These are phyloP conservation scores for Naganishia sp. DNA, from an alignment of 1,284 basidiomycete genomes.

Conservation along the genomic window DNA sequence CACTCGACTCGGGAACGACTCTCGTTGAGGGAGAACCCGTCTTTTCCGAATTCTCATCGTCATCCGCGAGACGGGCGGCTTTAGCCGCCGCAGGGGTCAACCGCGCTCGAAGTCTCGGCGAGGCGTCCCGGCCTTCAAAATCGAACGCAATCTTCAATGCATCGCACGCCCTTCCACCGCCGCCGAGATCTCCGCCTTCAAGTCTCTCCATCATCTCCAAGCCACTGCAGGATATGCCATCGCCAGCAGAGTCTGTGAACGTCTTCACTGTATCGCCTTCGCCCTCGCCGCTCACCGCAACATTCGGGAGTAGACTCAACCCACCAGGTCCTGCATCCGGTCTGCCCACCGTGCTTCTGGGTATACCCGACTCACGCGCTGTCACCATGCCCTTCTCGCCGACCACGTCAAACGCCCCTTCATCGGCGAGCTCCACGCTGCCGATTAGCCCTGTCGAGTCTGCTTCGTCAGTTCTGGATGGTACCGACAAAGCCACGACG, in stretches of 20 bases:
- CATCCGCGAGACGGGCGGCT: slow-evolving; percentile 2
- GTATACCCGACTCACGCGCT: slow-evolving; percentile 22
- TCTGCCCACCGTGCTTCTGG: slow-evolving; percentile 1
- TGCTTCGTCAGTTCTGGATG: slow-evolving; percentile 3
- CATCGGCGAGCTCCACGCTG: slow-evolving; percentile 17
- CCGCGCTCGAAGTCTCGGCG: slow-evolving; percentile 20
- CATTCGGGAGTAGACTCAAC: slow-evolving; percentile 13
- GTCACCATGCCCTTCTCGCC: slow-evolving; percentile 22
- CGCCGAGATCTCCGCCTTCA: slow-evolving; percentile 13
- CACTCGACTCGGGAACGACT: neutral
- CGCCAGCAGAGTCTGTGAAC: slow-evolving; percentile 3
- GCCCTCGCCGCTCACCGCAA: slow-evolving; percentile 16
- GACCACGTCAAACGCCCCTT: neutral
- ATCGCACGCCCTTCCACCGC: slow-evolving; percentile 20
- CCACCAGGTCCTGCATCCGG: neutral
- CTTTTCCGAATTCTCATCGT: slow-evolving; percentile 24
- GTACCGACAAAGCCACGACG: neutral
- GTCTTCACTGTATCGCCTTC: slow-evolving; percentile 21
- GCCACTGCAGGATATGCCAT: slow-evolving; percentile 25
- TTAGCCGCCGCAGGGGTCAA: slow-evolving; percentile 18
- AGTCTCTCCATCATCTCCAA: neutral
- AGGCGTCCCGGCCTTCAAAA: slow-evolving; percentile 6
- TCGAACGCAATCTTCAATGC: slow-evolving; percentile 22
- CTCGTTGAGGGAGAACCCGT: slow-evolving; percentile 13
- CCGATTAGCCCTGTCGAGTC: slow-evolving; percentile 18